Evolutionary conservation across 805 yeast genomes (phyloP).

Genomic region (Kazachstania bromeliacearum): DNA sequence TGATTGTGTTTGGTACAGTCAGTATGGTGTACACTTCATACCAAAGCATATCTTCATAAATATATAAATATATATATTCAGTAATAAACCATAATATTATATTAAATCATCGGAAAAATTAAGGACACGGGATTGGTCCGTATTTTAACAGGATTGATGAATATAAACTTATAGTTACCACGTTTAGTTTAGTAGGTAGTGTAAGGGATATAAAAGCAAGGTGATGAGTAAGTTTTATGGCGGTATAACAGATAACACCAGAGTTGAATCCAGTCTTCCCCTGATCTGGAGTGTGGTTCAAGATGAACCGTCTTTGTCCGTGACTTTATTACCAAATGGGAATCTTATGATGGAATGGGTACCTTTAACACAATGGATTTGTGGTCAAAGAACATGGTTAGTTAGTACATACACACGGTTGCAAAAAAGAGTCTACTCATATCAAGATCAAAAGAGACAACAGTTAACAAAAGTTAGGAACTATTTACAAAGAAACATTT

Average conservation of each 20-base stretch:
- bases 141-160: too few relatives aligned
- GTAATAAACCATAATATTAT: too few relatives aligned
- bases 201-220: too few relatives aligned
- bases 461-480: not conserved
- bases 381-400: slow-evolving; percentile 1
- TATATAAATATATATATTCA: not conserved
- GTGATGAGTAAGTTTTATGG: too few relatives aligned
- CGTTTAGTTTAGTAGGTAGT: too few relatives aligned
- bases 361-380: slow-evolving; percentile 8
- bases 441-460: not conserved
- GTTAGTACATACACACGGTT: slow-evolving; percentile 7
- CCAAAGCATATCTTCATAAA: slow-evolving; percentile 34
- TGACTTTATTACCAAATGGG: slow-evolving; percentile 10
- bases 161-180: too few relatives aligned
- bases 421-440: slow-evolving; percentile 4
- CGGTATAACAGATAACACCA: too few relatives aligned
- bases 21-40: slow-evolving; percentile 63
- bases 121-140: too few relatives aligned
- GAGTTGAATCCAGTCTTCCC: too few relatives aligned
- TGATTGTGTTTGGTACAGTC: slow-evolving; percentile 47
- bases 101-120: too few relatives aligned
- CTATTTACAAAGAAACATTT: slow-evolving; percentile 13
- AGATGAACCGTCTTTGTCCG: not conserved
- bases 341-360: slow-evolving; percentile 11
- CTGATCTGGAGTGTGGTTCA: slow-evolving; percentile 3